Evolutionary conservation across 495 filamentous ascomycete genomes (phyloP).

Genomic region (Neurospora sp.): DNA sequence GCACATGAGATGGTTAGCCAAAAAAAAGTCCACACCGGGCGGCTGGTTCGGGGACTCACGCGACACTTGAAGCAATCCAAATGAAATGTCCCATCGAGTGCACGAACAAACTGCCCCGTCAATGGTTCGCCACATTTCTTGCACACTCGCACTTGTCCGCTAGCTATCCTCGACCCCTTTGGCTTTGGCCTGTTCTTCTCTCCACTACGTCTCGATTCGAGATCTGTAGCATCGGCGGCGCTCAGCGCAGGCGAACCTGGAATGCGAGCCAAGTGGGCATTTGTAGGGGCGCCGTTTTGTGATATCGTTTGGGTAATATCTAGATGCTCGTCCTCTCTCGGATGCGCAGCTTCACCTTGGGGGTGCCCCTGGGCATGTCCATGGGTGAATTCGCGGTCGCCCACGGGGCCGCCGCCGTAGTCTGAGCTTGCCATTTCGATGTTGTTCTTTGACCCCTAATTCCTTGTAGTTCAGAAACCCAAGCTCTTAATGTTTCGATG

Average conservation of each 20-base stretch:
- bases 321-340: slow-evolving; percentile 26
- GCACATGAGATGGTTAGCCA: slow-evolving; percentile 9
- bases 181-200: slow-evolving; percentile 39
- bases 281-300: slow-evolving; percentile 24
- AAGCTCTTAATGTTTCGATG: slow-evolving; percentile 6
- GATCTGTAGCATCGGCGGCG: slow-evolving; percentile 21
- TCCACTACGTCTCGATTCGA: slow-evolving; percentile 29
- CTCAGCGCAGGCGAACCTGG: slow-evolving; percentile 33
- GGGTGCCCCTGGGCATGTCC: slow-evolving; percentile 7
- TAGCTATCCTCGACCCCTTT: slow-evolving; percentile 36
- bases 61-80: slow-evolving; percentile 96
- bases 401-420: slow-evolving; percentile 12
- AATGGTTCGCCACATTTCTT: slow-evolving; percentile 80
- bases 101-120: slow-evolving; percentile 92
- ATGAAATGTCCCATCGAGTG: slow-evolving; percentile 86
- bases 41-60: slow-evolving; percentile 44
- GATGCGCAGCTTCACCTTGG: slow-evolving; percentile 13
- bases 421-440: slow-evolving; percentile 21
- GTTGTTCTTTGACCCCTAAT: slow-evolving; percentile 11
- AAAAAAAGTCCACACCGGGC: slow-evolving; percentile 2
- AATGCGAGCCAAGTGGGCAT: slow-evolving; percentile 18
- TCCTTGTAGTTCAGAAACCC: slow-evolving; percentile 7
- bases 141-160: slow-evolving; percentile 55
- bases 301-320: slow-evolving; percentile 26
- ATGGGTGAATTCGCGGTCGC: slow-evolving; percentile 13